Base-by-base conservation (phyloP, 2,329 filamentous ascomycete genomes). In the Beauveria australis region DNA sequence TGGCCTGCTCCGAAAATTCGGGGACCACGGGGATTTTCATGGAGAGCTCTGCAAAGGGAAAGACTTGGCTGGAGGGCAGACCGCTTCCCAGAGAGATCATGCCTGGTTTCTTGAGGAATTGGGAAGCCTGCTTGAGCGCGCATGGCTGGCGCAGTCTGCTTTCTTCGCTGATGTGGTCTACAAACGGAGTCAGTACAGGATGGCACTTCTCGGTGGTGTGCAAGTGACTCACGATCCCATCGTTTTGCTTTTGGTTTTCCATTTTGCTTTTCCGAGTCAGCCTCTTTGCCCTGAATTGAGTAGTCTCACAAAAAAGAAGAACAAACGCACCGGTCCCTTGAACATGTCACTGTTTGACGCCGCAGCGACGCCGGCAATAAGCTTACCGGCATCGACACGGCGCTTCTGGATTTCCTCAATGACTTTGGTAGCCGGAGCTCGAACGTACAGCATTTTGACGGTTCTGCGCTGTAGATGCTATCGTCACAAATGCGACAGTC, bases 1-100 rank as follows among this genome's bases (percentile, higher is more conserved):
- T 87, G 59, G 87, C 87, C 33, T 81, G 75, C 66, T 92, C 88
- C 6, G 86, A 85, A 72, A 94, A 96, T 63, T 84, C 75, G 6
- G 88, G 86, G 18, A 85, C 76, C 1, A 76, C 75, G 18, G 92
- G 91, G 1, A 95, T 84, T 67, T 88, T 89, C 74, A 96, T 75
- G 64, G 81, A 82, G 54, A 97, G 74, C 65, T 88, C 81, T 65
- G 93, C 86, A 68, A 97, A 87, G n/a, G 94, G 94, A 70, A 99
- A 99, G 75, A 95, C 91, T 72, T 93, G 87, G 63, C 89, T 84
- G 16, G 91, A 92, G 4, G 94, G 94, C 22, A 99, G 61, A 3
- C 94, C 94, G 56, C 94, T 94, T 60, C 94, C 94, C 1, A 99
- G 86, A 1, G 92, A 96, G 70, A 99, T 94, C 62, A 97, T 76